Conservation (phyloP, 2,329 filamentous ascomycete genomes). For the Neopestalotiopsis rosae region DNA sequence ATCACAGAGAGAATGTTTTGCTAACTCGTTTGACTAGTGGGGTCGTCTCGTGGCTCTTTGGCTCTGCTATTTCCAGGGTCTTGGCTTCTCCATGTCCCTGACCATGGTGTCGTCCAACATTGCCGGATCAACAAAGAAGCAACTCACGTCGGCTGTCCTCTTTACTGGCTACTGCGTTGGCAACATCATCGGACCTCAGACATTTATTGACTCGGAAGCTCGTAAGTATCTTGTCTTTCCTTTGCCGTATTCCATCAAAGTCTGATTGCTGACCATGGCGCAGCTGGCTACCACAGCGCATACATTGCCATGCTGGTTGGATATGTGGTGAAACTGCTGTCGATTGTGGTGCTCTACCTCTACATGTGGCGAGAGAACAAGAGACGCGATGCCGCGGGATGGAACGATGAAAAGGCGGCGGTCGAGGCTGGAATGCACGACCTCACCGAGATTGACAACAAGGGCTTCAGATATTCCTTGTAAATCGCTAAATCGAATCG, state of each 20-base stretch:
- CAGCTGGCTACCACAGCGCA: conserved; percentile 37
- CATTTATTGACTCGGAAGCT: conserved; percentile 31
- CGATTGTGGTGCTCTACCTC: conserved; percentile 33
- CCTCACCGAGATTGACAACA: conserved; percentile 37
- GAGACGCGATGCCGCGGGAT: conserved; percentile 34
- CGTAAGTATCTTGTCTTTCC: conserved; percentile 25
- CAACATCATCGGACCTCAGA: conserved; percentile 40
- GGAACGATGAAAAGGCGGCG: conserved; percentile 32
- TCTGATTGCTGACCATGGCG: not conserved
- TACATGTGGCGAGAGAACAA: conserved; percentile 37
- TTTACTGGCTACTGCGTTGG: conserved; percentile 39
- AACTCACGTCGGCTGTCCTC: conserved; percentile 34
- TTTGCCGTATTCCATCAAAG: not conserved
- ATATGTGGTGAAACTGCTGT: conserved; percentile 33
- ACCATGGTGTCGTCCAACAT: conserved; percentile 40
- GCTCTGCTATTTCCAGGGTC: conserved; percentile 46
- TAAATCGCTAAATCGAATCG: not conserved
- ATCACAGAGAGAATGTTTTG: conserved; percentile 31
- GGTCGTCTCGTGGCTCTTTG: conserved; percentile 61
- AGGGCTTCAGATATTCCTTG: conserved; percentile 35
- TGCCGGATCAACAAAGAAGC: conserved; percentile 40
- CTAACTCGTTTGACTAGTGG: conserved; percentile 46
- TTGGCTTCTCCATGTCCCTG: conserved; percentile 38
- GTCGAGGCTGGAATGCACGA: conserved; percentile 38
- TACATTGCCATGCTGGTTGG: conserved; percentile 40